phyloP scores from a whole-genome alignment of 306 rosid species.

The Delonix regia region DNA sequence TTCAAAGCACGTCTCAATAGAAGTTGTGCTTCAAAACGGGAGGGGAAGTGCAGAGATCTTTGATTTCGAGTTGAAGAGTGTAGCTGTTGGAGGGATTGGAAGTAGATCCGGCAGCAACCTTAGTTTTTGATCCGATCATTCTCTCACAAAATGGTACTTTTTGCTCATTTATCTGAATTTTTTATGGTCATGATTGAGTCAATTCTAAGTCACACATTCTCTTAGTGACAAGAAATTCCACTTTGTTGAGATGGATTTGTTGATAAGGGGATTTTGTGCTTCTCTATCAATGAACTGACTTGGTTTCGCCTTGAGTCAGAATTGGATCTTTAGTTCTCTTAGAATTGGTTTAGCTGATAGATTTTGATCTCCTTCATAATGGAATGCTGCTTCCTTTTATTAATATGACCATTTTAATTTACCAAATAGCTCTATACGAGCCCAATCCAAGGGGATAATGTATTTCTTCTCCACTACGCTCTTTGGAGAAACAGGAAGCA shows the following conservation, averaged over 20 bases:
- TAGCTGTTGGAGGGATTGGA: slow-evolving; percentile 36
- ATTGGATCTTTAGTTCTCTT: slow-evolving; percentile 33
- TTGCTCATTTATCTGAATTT: slow-evolving; percentile 1
- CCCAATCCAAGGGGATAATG: slow-evolving; percentile 25
- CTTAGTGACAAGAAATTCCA: background rate
- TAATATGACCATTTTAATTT: slow-evolving; percentile 34
- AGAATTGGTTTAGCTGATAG: slow-evolving; percentile 33
- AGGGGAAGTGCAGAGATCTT: slow-evolving; percentile 44
- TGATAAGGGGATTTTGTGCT: slow-evolving; percentile 22
- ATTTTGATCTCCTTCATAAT: slow-evolving; percentile 37
- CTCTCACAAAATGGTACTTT: slow-evolving; percentile 62
- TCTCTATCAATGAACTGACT: slow-evolving; percentile 45
- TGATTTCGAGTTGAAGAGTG: slow-evolving; percentile 42
- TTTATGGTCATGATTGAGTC: slow-evolving; percentile 18
- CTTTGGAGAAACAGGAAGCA: slow-evolving; percentile 20
- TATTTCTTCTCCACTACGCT: slow-evolving; percentile 26
- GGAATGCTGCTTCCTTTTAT: slow-evolving; percentile 3
- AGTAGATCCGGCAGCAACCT: slow-evolving; percentile 66
- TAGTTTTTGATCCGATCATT: slow-evolving; percentile 69
- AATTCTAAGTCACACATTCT: slow-evolving; percentile 38
- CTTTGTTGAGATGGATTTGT: background rate
- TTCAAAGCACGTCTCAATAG: slow-evolving; percentile 20
- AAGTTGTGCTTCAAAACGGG: slow-evolving; percentile 3
- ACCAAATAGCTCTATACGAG: slow-evolving; percentile 26
- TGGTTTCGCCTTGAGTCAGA: slow-evolving; percentile 43